Conservation (phyloP, 2,329 filamentous ascomycete species). For the Paramyrothecium roridum region DNA sequence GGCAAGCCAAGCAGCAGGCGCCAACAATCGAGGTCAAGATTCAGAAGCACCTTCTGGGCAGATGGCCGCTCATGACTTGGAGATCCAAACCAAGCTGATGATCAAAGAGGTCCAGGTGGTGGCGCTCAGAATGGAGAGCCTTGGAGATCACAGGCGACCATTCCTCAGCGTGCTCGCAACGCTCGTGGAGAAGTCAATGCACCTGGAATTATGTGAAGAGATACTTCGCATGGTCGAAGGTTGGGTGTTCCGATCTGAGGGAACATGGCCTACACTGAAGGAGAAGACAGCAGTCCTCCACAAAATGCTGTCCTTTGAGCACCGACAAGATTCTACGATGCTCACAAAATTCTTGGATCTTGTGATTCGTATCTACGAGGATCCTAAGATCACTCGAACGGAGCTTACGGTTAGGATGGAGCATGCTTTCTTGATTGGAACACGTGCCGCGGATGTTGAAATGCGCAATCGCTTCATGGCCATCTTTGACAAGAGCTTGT, state of each 20-base stretch:
- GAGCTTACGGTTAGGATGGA: conserved; percentile 97
- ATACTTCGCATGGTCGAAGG: conserved; percentile 89
- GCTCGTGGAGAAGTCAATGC: conserved; percentile 90
- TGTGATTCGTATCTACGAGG: conserved; percentile 97
- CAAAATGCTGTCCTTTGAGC: conserved; percentile 97
- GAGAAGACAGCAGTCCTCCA: conserved; percentile 99
- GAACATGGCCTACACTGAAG: conserved; percentile 94
- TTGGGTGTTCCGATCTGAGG: conserved; percentile 95
- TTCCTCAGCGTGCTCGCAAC: conserved; percentile 95
- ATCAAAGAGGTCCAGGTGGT: conserved; percentile 94
- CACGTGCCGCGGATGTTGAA: conserved; percentile 86
- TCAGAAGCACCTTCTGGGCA: conserved; percentile 51
- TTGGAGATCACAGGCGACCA: conserved; percentile 86
- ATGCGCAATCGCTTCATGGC: conserved; percentile 97
- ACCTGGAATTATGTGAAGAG: conserved; percentile 83
- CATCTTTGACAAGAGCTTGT: conserved; percentile 93
- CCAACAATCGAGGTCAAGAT: conserved; percentile 45
- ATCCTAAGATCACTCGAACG: conserved; percentile 90
- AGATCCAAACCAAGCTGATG: conserved; percentile 87
- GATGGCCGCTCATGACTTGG: conserved; percentile 72
- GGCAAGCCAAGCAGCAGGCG: conserved; percentile 45
- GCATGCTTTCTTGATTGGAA: conserved; percentile 95
- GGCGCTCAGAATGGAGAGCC: conserved; percentile 83
- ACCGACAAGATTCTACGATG: conserved; percentile 76
- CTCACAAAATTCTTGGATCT: conserved; percentile 91